A percentile compares a stretch with the other conserved stretches of the same genome.
Evolutionary conservation across 306 rosid genomes (phyloP).

Genomic region (Acmispon strigosus): DNA sequence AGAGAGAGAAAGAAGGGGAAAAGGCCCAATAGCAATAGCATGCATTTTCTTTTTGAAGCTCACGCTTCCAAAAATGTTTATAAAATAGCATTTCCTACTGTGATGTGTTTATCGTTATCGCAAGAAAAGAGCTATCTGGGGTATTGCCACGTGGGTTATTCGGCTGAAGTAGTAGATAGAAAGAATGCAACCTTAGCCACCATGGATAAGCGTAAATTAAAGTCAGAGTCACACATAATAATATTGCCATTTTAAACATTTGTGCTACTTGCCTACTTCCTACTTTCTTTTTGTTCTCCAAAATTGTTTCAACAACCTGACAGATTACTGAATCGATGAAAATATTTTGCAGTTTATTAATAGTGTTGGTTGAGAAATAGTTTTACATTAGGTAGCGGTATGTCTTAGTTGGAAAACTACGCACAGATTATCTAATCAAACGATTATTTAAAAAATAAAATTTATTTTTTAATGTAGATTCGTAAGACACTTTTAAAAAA

Average conservation of each 20-base stretch:
- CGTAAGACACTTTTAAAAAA: too few species aligned
- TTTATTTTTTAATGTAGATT: too few species aligned
- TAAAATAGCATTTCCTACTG: constrained; percentile 12
- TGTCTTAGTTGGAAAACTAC: too few species aligned
- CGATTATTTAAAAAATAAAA: too few species aligned
- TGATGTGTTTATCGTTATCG: constrained; percentile 28
- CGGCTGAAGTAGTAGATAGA: background rate
- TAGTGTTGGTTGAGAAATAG: too few species aligned
- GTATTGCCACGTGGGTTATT: constrained; percentile 33
- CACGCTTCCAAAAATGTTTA: background rate
- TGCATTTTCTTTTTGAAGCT: constrained; percentile 12
- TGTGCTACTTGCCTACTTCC: too few species aligned
- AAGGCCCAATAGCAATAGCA: constrained; percentile 18
- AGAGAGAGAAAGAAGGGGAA: background rate
- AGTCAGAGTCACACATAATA: background rate
- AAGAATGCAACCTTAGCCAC: background rate
- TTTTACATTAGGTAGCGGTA: too few species aligned
- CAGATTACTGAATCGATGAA: too few species aligned
- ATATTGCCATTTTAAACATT: background rate
- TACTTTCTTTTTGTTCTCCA: too few species aligned
- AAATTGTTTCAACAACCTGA: too few species aligned
- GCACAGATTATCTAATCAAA: too few species aligned
- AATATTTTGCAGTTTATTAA: too few species aligned
- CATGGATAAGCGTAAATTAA: constrained; percentile 11
- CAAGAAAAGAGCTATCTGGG: constrained; percentile 10